These are phyloP conservation scores for Rutstroemia sp. DNA, from an alignment of 2,329 filamentous ascomycete genomes.

Conservation along the genomic window DNA sequence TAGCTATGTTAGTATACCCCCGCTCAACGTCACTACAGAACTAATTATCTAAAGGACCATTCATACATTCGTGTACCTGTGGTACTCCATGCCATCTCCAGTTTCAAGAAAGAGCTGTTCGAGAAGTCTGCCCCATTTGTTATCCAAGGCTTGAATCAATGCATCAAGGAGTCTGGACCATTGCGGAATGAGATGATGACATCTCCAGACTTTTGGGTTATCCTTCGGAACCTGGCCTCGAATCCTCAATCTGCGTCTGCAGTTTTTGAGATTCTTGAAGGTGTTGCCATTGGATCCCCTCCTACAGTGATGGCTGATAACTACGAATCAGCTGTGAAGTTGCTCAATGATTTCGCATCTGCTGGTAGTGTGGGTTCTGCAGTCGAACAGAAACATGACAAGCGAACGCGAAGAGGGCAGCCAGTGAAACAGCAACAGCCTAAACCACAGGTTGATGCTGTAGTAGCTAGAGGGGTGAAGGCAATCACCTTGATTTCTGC, in stretches of 20 bases:
- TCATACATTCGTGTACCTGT: constrained; percentile 90
- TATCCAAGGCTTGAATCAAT: constrained; percentile 70
- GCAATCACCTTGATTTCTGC: constrained; percentile 76
- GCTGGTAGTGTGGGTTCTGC: constrained; percentile 67
- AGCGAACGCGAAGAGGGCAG: constrained; percentile 32
- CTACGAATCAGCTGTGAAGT: constrained; percentile 76
- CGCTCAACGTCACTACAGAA: constrained; percentile 8
- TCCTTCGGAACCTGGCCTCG: constrained; percentile 67
- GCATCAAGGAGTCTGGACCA: constrained; percentile 69
- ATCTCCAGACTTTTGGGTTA: constrained; percentile 95
- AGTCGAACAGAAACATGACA: constrained; percentile 62
- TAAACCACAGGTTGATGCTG: constrained; percentile 45
- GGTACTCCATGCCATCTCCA: constrained; percentile 84
- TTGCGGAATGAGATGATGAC: constrained; percentile 89
- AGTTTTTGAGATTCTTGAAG: constrained; percentile 83
- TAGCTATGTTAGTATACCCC: constrained; percentile 62
- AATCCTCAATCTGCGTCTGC: constrained; percentile 63
- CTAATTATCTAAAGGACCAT: constrained; percentile 53
- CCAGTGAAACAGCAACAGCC: constrained; percentile 37
- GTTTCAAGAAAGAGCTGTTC: constrained; percentile 70
- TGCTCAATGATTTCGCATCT: constrained; percentile 86
- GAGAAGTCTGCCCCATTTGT: constrained; percentile 69
- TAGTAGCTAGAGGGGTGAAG: constrained; percentile 70
- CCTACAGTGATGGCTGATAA: constrained; percentile 90
- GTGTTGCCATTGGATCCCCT: constrained; percentile 61